A percentile compares a stretch with the other conserved stretches of the same genome.
Conservation (phyloP, 106 monocot genomes). For the Dendrobium nobile region DNA sequence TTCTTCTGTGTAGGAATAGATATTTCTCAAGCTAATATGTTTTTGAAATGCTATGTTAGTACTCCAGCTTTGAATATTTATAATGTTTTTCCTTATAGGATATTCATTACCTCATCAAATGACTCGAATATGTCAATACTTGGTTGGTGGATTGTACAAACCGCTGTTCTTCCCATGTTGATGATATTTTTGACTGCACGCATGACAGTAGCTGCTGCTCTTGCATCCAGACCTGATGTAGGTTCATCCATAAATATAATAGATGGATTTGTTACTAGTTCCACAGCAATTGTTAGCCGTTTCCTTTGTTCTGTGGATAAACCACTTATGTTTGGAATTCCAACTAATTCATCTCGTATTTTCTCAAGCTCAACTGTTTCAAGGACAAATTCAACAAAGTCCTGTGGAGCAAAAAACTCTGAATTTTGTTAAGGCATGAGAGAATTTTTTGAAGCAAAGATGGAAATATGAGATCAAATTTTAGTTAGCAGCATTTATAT, state of each 20-base stretch:
- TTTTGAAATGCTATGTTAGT: no score
- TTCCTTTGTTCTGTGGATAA: slow-evolving; percentile 33
- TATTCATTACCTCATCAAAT: slow-evolving; percentile 1
- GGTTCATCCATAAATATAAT: slow-evolving; percentile 90
- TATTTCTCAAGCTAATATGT: no score
- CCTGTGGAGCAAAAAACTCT: slow-evolving; percentile 1
- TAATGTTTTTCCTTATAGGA: no score
- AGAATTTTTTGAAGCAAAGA: no score
- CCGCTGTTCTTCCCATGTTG: slow-evolving; percentile 7
- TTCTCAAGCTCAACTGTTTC: neutral
- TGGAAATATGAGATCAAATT: no score
- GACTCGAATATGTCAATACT: slow-evolving; percentile 15
- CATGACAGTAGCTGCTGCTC: slow-evolving; percentile 28
- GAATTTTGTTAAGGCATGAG: no score
- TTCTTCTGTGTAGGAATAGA: no score
- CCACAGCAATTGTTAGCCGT: slow-evolving; percentile 19
- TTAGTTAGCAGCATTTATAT: no score
- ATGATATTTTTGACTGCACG: slow-evolving; percentile 3
- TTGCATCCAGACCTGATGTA: slow-evolving; percentile 63
- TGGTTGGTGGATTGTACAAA: slow-evolving; percentile 17
- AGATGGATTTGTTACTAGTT: slow-evolving; percentile 71
- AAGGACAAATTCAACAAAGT: neutral
- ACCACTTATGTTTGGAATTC: slow-evolving; percentile 1
- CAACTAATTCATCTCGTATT: neutral
- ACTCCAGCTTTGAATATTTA: no score